Base-by-base conservation (phyloP, 2,329 filamentous ascomycete genomes). In the Dactylellina haptotyla region DNA sequence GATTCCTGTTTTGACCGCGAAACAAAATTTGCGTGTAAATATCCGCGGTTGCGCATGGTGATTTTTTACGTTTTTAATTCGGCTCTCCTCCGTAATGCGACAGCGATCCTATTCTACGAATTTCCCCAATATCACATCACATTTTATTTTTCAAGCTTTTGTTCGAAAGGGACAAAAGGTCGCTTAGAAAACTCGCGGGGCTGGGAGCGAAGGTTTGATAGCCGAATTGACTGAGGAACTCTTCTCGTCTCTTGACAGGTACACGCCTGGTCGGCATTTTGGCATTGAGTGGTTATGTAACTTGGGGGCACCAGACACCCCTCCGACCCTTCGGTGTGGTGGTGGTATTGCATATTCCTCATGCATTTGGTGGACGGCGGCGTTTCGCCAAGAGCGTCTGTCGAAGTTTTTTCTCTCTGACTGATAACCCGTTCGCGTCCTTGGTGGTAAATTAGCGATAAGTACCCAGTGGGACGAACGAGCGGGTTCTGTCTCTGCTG, bases 401-500 rank as follows among this genome's bases (percentile, higher is more conserved):
- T 16, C 12, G 48, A 39, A 37, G 8, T 12, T 32, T 3, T n/a
- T 16, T 16, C 25, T 28, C 8, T 8, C 39, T 10, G 18, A 10
- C 16, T 46, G 10, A 9, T 46, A n/a, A 16, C 37, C 18, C 34
- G 12, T 39, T 39, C 16, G 34, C 23, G 12, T 8, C 14, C 32
- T 34, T 34, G 14, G 32, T 34, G 32, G 6, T 34, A 14, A 34
- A n/a, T n/a, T n/a, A n/a, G n/a, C n/a, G n/a, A n/a, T n/a, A n/a
- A n/a, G n/a, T n/a, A n/a, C 14, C 23, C 23, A 4, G 41, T 3
- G 41, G 18, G 14, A 20, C 23, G 16, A 6, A 6, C 32, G 32
- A 34, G 14, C 32, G 14, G 6, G 6, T 34, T 14, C 32, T 46
- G 56, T 45, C 43, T 71, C 58, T 64, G 67, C 67, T 72, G 67